These are phyloP conservation scores for Monotropa hypopitys DNA, from an alignment of 179 eudicot species.

Conservation along the genomic window DNA sequence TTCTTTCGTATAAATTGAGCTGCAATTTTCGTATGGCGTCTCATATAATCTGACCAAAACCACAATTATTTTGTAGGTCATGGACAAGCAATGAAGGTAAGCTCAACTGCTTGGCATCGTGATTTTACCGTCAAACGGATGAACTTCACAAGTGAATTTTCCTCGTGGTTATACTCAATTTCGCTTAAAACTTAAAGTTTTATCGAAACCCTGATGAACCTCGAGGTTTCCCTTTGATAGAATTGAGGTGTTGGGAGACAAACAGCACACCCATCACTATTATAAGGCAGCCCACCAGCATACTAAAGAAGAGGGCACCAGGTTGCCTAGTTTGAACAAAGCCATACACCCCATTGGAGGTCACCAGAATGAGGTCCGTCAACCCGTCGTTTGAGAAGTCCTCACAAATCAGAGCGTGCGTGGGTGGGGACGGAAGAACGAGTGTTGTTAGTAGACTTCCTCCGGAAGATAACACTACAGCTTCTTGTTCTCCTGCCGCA, in stretches of 20 bases:
- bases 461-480: slow-evolving; percentile 65
- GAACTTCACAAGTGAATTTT: not conserved
- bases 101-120: slow-evolving; percentile 1
- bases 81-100: too few species aligned
- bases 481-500: slow-evolving; percentile 90
- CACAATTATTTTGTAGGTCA: too few species aligned
- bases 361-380: slow-evolving; percentile 70
- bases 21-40: too few species aligned
- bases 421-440: slow-evolving; percentile 82
- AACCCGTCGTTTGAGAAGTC: slow-evolving; percentile 93
- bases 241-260: slow-evolving; percentile 75
- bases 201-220: slow-evolving; percentile 28
- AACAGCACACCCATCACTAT: slow-evolving; percentile 91
- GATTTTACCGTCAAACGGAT: not conserved
- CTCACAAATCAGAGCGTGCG: slow-evolving; percentile 61
- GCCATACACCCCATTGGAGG: slow-evolving; percentile 81
- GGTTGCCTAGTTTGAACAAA: slow-evolving; percentile 97
- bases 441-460: slow-evolving; percentile 60
- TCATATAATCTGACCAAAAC: too few species aligned
- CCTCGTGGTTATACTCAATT: not conserved
- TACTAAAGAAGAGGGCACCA: slow-evolving; percentile 94
- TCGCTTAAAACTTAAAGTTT: slow-evolving; percentile 1
- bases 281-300: slow-evolving; percentile 92
- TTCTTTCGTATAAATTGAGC: too few species aligned
- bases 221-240: slow-evolving; percentile 69